phyloP scores from a whole-genome alignment of 257 asterid genomes.

The Solanum tarijense region DNA sequence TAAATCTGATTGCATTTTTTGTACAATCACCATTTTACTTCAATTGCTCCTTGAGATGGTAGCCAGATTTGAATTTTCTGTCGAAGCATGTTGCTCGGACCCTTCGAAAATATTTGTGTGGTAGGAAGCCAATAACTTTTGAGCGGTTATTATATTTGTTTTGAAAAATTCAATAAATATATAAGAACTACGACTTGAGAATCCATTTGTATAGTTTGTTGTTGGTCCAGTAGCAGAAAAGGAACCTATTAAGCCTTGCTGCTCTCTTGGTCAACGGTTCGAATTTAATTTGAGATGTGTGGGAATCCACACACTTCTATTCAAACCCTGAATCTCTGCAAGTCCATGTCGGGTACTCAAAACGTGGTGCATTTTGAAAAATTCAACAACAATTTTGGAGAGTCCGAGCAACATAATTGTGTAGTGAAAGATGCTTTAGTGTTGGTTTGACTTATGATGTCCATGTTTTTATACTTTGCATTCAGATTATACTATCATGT shows the following conservation, averaged over 20 bases:
- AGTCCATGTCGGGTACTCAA: rapidly evolving
- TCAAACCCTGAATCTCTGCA: rapidly evolving
- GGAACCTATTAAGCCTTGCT: background rate
- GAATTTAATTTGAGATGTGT: background rate
- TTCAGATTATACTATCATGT: background rate
- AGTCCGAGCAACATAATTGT: background rate
- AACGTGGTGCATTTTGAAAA: too few relatives aligned
- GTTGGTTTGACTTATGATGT: background rate
- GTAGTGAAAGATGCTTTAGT: background rate
- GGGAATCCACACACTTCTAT: background rate
- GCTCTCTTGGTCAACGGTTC: background rate
- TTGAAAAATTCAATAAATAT: too few relatives aligned
- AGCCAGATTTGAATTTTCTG: background rate
- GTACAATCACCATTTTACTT: background rate
- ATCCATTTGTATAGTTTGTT: too few relatives aligned
- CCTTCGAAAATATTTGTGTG: background rate
- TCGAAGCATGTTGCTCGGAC: background rate
- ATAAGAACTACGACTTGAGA: background rate
- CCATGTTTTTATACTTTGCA: background rate
- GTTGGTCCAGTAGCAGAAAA: too few relatives aligned
- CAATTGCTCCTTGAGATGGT: background rate
- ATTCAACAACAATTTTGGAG: too few relatives aligned
- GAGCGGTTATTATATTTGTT: too few relatives aligned
- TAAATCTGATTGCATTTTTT: background rate
- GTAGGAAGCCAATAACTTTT: too few relatives aligned